Conservation (phyloP, 1,284 basidiomycete species). For the Lignosus rhinocerotis region DNA sequence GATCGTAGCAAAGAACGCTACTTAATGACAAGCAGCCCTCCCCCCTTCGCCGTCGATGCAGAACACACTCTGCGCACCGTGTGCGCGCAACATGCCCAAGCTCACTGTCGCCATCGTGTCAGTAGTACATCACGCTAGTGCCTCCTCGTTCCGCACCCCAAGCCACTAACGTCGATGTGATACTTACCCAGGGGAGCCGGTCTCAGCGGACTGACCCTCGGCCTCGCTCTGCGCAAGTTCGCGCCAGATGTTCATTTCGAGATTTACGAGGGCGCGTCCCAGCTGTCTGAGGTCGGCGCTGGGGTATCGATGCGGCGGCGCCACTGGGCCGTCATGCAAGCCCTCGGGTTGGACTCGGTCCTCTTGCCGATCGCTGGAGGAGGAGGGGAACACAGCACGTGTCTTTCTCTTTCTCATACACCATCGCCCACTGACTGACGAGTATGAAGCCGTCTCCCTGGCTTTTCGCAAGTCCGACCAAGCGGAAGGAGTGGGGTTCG, state of each 20-base stretch:
- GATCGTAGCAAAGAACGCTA: no score
- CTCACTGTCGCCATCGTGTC: no score
- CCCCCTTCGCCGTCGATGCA: no score
- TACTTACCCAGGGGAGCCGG: slow-evolving; percentile 36
- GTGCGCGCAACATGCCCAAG: no score
- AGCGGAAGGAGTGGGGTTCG: slow-evolving; percentile 45
- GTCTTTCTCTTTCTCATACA: no score
- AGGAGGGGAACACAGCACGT: slow-evolving; percentile 31
- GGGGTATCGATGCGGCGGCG: slow-evolving; percentile 55
- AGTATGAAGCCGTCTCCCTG: background rate
- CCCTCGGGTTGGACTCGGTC: slow-evolving; percentile 49
- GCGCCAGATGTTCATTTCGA: slow-evolving; percentile 38
- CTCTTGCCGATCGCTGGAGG: slow-evolving; percentile 41
- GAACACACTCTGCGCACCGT: no score
- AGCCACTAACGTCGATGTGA: no score
- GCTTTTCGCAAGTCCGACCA: slow-evolving; percentile 8
- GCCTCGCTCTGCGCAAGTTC: slow-evolving; percentile 37
- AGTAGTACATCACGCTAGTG: no score
- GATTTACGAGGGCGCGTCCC: slow-evolving; percentile 49
- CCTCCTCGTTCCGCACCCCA: no score
- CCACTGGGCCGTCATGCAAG: slow-evolving; percentile 48
- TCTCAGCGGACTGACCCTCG: slow-evolving; percentile 37
- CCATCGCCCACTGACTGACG: no score
- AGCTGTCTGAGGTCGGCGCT: slow-evolving; percentile 52
- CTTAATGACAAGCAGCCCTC: no score